Evolutionary conservation across 805 yeast species (phyloP), one percentile per base, ranked within the genome.

Genomic region (Candida tibetensis): DNA sequence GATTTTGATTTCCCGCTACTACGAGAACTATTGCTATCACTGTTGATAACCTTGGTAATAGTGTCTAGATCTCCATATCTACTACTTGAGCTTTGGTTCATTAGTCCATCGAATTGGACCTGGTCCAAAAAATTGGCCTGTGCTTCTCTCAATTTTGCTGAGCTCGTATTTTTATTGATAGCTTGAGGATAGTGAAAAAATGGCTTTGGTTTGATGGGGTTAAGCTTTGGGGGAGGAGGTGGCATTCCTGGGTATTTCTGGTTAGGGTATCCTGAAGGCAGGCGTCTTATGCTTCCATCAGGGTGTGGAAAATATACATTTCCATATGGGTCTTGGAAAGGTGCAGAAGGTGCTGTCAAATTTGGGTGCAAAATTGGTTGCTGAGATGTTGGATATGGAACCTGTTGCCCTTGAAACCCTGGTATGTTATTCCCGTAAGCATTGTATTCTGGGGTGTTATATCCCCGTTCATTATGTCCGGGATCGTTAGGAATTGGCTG

Each of bases 91-190:
- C 31, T 27, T 14, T 23, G 28, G 28, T 42, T 37, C 41, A 43
- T 35, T 4, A 50, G 21, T 4, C 45, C 41, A 17, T 53, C 50
- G 33, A 54, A 52, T 10, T 51, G 51, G 5, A 58, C 41, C 9
- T 46, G 31, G 16, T 55, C 58, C 40, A 62, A 30, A n/a, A 62
- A 29, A 9, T 48, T 46, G 6, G 47, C 41, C 30, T 60, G 64
- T 3, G 53, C 47, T 13, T 47, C 47, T 10, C 41, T 39, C 17
- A 49, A 35, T 18, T 36, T 37, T 26, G 36, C 36, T 9, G 36
- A 18, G 7, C 41, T 23, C 5, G 47, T 49, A 28, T 36, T 27
- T 16, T 43, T 44, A 27, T 41, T 47, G n/a, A 46, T 44, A 3
- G 46, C 40, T 15, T 53, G 45, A 15, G 54, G 54, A 32, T 46